These are phyloP conservation scores for Kwoniella sp. DNA, from an alignment of 768 basidiomycete genomes.

Conservation along the genomic window DNA sequence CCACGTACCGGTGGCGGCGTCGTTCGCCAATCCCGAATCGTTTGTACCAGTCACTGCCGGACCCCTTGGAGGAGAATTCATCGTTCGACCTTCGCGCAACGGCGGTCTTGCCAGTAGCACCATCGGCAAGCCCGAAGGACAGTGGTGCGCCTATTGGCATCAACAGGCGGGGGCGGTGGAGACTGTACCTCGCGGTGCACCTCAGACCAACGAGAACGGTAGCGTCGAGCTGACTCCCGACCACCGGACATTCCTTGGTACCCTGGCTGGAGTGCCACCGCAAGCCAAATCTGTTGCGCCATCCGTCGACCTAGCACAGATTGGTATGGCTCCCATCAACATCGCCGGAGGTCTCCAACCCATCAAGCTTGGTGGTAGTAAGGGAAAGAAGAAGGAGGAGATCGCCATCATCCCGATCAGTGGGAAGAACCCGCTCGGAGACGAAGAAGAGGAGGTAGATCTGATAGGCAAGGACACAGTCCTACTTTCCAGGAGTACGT, in stretches of 20 bases:
- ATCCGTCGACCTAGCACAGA: not conserved
- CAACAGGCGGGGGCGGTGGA: conserved; percentile 63
- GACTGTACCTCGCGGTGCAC: conserved; percentile 23
- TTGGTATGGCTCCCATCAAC: conserved; percentile 20
- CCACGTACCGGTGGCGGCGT: conserved; percentile 82
- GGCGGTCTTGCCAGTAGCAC: conserved; percentile 45
- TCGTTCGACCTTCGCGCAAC: conserved; percentile 30
- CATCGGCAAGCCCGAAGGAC: conserved; percentile 35
- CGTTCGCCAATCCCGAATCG: conserved; percentile 88
- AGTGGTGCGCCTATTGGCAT: conserved; percentile 73
- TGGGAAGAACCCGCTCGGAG: conserved; percentile 36
- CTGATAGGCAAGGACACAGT: conserved; percentile 44
- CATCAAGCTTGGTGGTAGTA: conserved; percentile 39
- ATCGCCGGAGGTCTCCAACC: conserved; percentile 21
- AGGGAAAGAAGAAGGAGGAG: conserved; percentile 32
- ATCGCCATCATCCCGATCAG: conserved; percentile 27
- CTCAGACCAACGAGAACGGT: conserved; percentile 28
- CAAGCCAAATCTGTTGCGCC: conserved; percentile 4
- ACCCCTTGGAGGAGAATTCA: conserved; percentile 37
- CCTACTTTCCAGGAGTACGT: conserved; percentile 48
- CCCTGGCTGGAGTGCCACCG: conserved; percentile 28
- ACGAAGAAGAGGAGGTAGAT: conserved; percentile 48
- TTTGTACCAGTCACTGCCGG: conserved; percentile 65
- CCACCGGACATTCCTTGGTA: conserved; percentile 36
- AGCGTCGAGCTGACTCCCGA: conserved; percentile 31